Conservation (phyloP, 2,329 filamentous ascomycete genomes). For the Microthyrium microscopicum region DNA sequence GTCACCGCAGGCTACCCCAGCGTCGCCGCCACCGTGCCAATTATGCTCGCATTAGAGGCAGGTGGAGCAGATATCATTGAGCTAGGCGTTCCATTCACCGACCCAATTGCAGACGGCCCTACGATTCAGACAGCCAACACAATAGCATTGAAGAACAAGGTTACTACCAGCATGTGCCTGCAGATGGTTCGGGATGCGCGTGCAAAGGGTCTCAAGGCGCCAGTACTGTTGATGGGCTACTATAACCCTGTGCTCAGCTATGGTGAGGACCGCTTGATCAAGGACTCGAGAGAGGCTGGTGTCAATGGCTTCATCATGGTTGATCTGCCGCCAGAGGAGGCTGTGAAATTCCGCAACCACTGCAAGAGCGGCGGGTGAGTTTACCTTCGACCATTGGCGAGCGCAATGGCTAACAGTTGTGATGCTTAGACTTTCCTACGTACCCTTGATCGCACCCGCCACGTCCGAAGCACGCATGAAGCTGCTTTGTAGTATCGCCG, state of each 20-base stretch:
- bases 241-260: conserved; percentile 94
- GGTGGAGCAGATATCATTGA: conserved; percentile 93
- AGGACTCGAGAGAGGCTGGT: conserved; percentile 67
- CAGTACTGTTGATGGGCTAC: conserved; percentile 94
- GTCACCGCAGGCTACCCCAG: conserved; percentile 88
- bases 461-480: conserved; percentile 91
- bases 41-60: conserved; percentile 78
- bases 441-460: conserved; percentile 88
- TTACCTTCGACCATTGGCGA: no score
- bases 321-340: conserved; percentile 89
- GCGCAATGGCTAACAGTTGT: no score
- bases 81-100: conserved; percentile 89
- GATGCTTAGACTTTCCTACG: conserved; percentile 70
- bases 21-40: conserved; percentile 63
- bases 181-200: conserved; percentile 73
- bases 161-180: conserved; percentile 64
- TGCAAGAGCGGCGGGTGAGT: conserved; percentile 60
- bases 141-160: conserved; percentile 71
- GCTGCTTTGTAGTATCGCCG: conserved; percentile 86
- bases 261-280: conserved; percentile 75
- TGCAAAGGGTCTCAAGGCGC: conserved; percentile 57
- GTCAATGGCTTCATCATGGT: conserved; percentile 96
- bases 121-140: conserved; percentile 95
- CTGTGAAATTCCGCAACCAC: conserved; percentile 73
- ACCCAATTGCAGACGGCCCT: conserved; percentile 93